Conservation (phyloP, 176 grass and related monocot genomes). For the Dactylis glomerata region DNA sequence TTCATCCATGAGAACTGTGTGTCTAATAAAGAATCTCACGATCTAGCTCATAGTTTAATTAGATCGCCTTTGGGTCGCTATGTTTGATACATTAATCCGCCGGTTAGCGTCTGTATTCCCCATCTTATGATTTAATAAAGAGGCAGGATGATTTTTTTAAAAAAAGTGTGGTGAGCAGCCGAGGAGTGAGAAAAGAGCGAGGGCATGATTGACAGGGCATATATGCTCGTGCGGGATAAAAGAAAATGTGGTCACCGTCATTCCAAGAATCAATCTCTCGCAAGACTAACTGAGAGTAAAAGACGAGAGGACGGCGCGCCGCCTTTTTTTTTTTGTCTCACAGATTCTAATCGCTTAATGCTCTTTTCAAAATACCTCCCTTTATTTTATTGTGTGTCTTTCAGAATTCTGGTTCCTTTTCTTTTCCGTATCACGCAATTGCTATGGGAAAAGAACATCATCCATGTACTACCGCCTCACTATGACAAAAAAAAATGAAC, state of each 20-base stretch:
- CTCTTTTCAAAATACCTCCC: background rate
- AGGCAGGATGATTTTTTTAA: background rate
- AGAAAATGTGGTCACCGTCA: slow-evolving; percentile 2
- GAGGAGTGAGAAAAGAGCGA: background rate
- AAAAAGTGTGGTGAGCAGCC: background rate
- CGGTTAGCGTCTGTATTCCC: background rate
- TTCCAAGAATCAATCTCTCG: background rate
- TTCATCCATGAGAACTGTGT: too few relatives aligned
- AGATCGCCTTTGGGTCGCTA: too few relatives aligned
- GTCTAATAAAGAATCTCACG: too few relatives aligned
- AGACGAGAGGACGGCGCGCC: background rate
- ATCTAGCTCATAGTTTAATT: too few relatives aligned
- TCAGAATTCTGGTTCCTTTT: background rate
- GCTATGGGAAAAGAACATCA: background rate
- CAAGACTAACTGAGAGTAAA: background rate
- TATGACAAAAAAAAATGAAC: background rate
- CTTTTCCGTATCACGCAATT: background rate
- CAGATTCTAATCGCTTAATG: background rate
- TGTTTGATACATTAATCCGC: background rate
- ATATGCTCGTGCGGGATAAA: background rate
- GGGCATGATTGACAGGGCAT: background rate
- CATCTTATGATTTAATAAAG: too few relatives aligned
- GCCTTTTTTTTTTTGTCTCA: background rate
- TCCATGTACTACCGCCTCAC: background rate
- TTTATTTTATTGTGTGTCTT: background rate